Evolutionary conservation across 257 asterid species (phyloP).

Genomic region (Vinca minor): DNA sequence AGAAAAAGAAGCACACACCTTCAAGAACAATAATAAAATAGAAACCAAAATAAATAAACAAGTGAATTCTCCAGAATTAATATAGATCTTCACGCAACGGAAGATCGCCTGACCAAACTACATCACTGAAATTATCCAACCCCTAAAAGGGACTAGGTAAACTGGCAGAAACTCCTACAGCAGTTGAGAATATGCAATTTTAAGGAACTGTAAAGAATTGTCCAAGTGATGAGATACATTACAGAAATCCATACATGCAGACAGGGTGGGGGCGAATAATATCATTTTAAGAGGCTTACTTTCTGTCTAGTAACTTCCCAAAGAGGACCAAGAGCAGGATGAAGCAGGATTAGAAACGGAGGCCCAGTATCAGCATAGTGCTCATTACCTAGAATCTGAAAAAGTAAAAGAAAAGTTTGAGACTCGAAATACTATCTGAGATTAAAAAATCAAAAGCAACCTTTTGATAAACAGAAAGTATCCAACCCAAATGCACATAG

Average conservation of each 20-base stretch:
- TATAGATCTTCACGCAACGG: background rate
- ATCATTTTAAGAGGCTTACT: slow-evolving; percentile 27
- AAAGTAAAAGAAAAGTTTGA: background rate
- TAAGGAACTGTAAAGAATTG: background rate
- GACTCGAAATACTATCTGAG: slow-evolving; percentile 4
- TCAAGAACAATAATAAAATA: background rate
- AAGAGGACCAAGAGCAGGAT: slow-evolving; percentile 97
- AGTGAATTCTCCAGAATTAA: background rate
- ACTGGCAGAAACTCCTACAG: background rate
- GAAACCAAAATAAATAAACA: background rate
- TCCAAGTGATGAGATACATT: background rate
- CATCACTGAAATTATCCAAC: background rate
- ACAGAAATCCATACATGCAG: background rate
- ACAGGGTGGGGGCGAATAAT: too few relatives aligned
- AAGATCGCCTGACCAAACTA: background rate
- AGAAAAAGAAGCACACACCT: background rate
- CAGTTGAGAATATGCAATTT: background rate
- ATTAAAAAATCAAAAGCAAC: background rate
- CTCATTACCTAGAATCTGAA: slow-evolving; percentile 71
- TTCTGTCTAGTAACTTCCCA: slow-evolving; percentile 95
- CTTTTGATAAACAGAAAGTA: background rate
- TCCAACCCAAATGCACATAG: background rate
- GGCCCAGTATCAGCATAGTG: slow-evolving; percentile 75
- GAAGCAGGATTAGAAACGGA: slow-evolving; percentile 86
- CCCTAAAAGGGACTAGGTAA: background rate